Evolutionary conservation across 306 rosid genomes (phyloP).

Genomic region (Vicia sativa): DNA sequence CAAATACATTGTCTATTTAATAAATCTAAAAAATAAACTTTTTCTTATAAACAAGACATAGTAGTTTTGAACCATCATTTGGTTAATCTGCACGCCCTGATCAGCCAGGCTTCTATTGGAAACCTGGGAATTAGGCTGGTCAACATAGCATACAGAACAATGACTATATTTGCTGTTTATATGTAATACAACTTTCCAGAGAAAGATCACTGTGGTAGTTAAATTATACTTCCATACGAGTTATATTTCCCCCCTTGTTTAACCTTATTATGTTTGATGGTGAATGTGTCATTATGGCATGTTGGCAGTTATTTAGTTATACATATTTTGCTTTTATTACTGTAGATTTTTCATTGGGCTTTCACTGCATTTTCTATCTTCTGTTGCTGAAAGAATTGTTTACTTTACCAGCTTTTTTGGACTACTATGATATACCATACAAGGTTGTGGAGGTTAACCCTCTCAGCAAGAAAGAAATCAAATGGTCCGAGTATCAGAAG

Average conservation of each 20-base stretch:
- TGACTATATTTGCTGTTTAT: neutral
- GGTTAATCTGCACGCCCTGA: neutral
- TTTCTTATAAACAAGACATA: neutral
- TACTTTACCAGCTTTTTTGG: conserved; percentile 76
- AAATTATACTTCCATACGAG: conserved; percentile 4
- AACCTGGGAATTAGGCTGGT: neutral
- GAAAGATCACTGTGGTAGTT: conserved; percentile 1
- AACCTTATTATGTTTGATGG: conserved; percentile 1
- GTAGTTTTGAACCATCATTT: neutral
- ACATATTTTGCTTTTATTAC: neutral
- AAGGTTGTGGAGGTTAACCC: conserved; percentile 95
- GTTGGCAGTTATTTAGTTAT: conserved; percentile 5
- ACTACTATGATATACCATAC: conserved; percentile 89
- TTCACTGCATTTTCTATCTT: conserved; percentile 28
- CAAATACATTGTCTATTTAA: too few species aligned
- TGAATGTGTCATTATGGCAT: conserved; percentile 9
- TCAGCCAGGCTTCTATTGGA: neutral
- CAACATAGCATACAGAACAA: neutral
- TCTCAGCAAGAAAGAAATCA: conserved; percentile 90
- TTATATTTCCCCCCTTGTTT: neutral
- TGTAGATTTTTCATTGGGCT: conserved; percentile 26
- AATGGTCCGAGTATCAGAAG: conserved; percentile 94
- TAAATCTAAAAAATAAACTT: too few species aligned
- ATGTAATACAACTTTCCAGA: neutral
- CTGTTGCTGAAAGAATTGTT: conserved; percentile 31